These are phyloP conservation scores for Elsinoe fawcettii DNA, from an alignment of 2,329 filamentous ascomycete genomes.

Conservation along the genomic window DNA sequence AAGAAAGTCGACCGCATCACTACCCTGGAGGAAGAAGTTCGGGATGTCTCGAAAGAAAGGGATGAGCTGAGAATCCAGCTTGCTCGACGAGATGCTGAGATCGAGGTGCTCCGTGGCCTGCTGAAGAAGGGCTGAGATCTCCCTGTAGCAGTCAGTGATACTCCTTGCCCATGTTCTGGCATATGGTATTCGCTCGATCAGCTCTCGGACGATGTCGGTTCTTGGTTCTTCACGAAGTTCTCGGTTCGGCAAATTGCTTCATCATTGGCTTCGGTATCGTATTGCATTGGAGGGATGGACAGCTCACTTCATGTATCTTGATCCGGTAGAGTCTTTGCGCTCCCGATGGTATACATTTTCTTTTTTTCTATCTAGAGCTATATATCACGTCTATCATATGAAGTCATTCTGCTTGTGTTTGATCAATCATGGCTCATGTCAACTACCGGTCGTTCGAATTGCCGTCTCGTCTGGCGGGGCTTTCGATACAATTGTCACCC, in stretches of 20 bases:
- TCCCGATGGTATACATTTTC: neutral
- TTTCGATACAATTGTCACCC: too few species aligned
- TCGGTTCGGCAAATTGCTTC: conserved; percentile 4
- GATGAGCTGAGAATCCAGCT: conserved; percentile 54
- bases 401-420: neutral
- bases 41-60: conserved; percentile 49
- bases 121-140: neutral
- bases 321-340: neutral
- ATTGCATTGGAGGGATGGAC: neutral
- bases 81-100: conserved; percentile 56
- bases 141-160: neutral
- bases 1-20: conserved; percentile 58
- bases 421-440: conserved; percentile 1
- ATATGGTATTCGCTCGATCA: too few species aligned
- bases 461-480: too few species aligned
- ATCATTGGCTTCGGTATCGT: neutral
- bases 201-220: conserved; percentile 13
- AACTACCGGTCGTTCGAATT: neutral
- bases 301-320: neutral
- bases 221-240: neutral
- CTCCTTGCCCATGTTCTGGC: neutral
- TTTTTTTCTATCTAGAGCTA: neutral
- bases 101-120: conserved; percentile 41
- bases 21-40: conserved; percentile 51
- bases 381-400: neutral